Evolutionary conservation across 768 basidiomycete genomes (phyloP), one percentile per base, ranked within the genome.

Genomic region (Mycena haematopus): DNA sequence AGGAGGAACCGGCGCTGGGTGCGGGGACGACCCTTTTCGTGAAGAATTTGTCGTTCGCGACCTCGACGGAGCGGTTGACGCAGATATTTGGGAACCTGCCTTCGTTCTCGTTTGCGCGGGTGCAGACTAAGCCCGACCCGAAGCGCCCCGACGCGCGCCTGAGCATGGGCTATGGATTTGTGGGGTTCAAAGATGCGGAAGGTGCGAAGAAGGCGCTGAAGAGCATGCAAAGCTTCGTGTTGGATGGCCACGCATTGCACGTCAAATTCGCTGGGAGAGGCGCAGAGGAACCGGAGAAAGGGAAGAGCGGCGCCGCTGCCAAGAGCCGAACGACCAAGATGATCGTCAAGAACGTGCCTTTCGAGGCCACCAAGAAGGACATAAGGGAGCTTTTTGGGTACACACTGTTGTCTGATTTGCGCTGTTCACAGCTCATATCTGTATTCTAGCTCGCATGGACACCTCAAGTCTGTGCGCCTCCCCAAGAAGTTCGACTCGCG

Each of bases 271-370:
- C 96, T 2, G 92, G 92, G 21, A 83, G 95, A 7, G 94, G 93
- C 0, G 87, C 86, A 42, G 91, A 87, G 36, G 86, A 85, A 52
- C 79, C 73, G 47, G 73, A 70, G 52, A 76, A 75, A 64, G 73
- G 68, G 52, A 78, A 76, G 46, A 73, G 69, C 17, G 79, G 71
- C 33, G 79, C 71, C 25, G 77, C 40, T 42, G 74, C 78, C 31
- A 88, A 85, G 77, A 85, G 82, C 52, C 83, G 83, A 61, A 90
- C 91, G 65, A 92, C 95, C 66, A 99, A 98, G 86, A 89, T 99
- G 84, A 87, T 99, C 53, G 94, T 99, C 68, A 99, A 98, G 86
- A 99, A 99, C 70, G 84, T 98, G 56, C 95, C 97, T 42, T 99
- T 99, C 79, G 97, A 99, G 75, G 93, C 91, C 47, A 90, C 90